Percentiles rank a stretch among this genome's conserved stretches.
phyloP scores from a whole-genome alignment of 2,329 filamentous ascomycete species.

The Aspergillus fijiensis region DNA sequence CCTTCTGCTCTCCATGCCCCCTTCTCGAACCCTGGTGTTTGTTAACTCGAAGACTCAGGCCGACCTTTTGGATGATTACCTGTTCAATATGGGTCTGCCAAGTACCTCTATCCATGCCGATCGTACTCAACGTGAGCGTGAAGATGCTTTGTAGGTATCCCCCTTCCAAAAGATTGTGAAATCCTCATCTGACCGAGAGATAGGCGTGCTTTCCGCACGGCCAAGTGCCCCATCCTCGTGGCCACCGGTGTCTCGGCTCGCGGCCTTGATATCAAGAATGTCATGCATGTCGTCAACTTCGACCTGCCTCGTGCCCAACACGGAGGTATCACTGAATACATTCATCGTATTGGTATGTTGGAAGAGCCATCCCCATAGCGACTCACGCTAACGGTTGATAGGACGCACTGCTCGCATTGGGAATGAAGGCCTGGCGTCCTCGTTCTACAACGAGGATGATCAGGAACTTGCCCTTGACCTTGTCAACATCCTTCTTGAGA shows the following conservation, averaged over 20 bases:
- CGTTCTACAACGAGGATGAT: conserved; percentile 79
- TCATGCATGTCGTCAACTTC: conserved; percentile 91
- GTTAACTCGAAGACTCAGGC: conserved; percentile 77
- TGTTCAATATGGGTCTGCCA: conserved; percentile 77
- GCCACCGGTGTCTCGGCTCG: conserved; percentile 84
- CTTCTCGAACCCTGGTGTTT: conserved; percentile 82
- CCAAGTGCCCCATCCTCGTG: conserved; percentile 74
- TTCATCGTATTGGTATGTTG: conserved; percentile 81
- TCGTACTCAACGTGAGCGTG: conserved; percentile 85
- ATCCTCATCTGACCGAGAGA: conserved; percentile 5
- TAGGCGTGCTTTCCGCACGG: conserved; percentile 75
- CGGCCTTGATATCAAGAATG: conserved; percentile 82
- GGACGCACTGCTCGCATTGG: conserved; percentile 93
- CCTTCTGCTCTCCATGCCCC: conserved; percentile 67
- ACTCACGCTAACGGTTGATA: conserved; percentile 32
- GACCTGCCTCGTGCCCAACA: conserved; percentile 73
- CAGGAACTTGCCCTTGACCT: conserved; percentile 70
- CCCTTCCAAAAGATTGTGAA: background rate
- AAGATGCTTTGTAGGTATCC: conserved; percentile 73
- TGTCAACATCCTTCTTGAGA: conserved; percentile 79
- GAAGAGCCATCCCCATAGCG: background rate
- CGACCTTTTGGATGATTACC: conserved; percentile 81
- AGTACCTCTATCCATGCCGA: conserved; percentile 85
- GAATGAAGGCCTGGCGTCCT: conserved; percentile 79
- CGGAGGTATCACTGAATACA: conserved; percentile 91